Evolutionary conservation across 306 rosid species (phyloP).

Genomic region (Acacia confusa): DNA sequence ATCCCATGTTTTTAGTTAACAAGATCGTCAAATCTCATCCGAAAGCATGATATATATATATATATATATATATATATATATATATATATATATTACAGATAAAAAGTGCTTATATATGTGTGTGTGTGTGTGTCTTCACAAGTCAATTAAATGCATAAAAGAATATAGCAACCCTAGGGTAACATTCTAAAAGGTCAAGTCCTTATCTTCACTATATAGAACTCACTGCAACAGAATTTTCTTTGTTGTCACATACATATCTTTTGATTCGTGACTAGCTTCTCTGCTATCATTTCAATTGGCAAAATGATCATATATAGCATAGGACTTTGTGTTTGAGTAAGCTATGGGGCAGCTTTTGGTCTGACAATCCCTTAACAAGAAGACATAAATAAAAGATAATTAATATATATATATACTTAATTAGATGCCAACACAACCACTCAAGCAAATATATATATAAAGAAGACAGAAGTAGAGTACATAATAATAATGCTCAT

Average conservation of each 20-base stretch:
- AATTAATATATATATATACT: not conserved
- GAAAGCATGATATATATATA: too few relatives aligned
- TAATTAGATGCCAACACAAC: conserved; percentile 1
- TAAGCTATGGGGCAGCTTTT: not conserved
- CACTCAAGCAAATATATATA: too few relatives aligned
- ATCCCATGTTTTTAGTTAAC: too few relatives aligned
- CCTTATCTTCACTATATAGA: not conserved
- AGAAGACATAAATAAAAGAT: not conserved
- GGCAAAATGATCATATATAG: not conserved
- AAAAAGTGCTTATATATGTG: too few relatives aligned
- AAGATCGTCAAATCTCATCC: too few relatives aligned
- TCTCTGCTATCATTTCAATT: not conserved
- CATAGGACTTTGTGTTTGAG: not conserved
- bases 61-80: too few relatives aligned
- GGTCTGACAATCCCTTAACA: conserved; percentile 3
- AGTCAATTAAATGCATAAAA: not conserved
- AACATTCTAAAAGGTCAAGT: not conserved
- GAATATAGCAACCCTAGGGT: not conserved
- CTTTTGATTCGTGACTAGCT: not conserved
- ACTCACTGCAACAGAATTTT: not conserved
- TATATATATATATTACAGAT: too few relatives aligned
- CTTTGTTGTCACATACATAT: not conserved
- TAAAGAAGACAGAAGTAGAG: not conserved
- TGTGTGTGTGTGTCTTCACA: too few relatives aligned
- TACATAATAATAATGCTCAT: not conserved